A percentile compares a stretch with the other conserved stretches of the same genome.
These are phyloP conservation scores for Biancaea sappan DNA, from an alignment of 306 rosid species.

Conservation along the genomic window DNA sequence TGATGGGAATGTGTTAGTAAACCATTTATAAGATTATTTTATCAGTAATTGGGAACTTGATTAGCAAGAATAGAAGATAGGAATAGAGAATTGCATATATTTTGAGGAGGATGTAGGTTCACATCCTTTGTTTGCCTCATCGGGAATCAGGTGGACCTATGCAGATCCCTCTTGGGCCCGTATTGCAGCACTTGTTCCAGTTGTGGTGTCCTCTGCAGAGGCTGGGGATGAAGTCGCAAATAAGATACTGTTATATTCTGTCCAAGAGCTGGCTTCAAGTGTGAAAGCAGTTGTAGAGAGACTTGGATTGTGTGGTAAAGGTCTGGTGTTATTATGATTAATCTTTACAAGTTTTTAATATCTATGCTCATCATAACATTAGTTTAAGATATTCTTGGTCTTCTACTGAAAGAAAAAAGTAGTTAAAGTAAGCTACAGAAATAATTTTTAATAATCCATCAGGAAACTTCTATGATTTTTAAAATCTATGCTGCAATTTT, in stretches of 20 bases:
- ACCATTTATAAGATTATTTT: neutral
- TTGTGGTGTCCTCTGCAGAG: constrained; percentile 85
- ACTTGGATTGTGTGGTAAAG: constrained; percentile 84
- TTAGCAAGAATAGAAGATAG: neutral
- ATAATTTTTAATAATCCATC: neutral
- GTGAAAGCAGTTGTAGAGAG: constrained; percentile 91
- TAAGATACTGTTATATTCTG: constrained; percentile 74
- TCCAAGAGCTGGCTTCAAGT: constrained; percentile 76
- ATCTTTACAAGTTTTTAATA: constrained; percentile 1
- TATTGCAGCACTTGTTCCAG: constrained; percentile 93
- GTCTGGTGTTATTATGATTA: constrained; percentile 39
- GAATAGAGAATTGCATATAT: neutral
- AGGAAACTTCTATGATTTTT: neutral
- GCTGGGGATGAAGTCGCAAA: constrained; percentile 84
- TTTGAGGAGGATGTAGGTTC: constrained; percentile 25
- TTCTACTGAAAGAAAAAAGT: neutral
- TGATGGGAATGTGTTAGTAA: neutral
- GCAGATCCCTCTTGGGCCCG: constrained; percentile 98
- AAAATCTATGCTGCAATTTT: neutral
- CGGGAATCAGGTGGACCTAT: constrained; percentile 85
- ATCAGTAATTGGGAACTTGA: neutral
- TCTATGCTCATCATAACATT: constrained; percentile 15
- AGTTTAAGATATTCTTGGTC: neutral
- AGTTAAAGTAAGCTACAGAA: neutral
- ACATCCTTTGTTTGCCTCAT: constrained; percentile 32